These are phyloP conservation scores for Hansenula lynferdii DNA, from an alignment of 1,139 yeast species.

Conservation along the genomic window DNA sequence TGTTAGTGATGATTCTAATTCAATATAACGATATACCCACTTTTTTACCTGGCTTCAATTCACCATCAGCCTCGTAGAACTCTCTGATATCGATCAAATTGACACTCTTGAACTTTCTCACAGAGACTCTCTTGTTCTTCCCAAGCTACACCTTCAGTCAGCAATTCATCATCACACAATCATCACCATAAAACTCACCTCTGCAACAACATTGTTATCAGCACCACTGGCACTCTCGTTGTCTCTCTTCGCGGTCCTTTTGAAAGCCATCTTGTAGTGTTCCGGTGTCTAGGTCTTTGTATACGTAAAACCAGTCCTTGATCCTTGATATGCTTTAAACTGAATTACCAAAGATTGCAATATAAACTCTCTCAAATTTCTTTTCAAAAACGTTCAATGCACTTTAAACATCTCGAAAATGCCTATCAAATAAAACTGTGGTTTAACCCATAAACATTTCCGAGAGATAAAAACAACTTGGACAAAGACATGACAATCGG, in stretches of 20 bases:
- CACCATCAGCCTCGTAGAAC: slow-evolving; percentile 62
- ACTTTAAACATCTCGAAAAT: too few relatives aligned
- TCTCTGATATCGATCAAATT: slow-evolving; percentile 78
- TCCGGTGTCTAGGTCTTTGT: too few relatives aligned
- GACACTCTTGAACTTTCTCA: slow-evolving; percentile 60
- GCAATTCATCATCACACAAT: too few relatives aligned
- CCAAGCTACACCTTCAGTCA: slow-evolving; percentile 38
- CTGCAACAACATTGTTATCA: slow-evolving; percentile 4
- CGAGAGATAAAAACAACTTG: too few relatives aligned
- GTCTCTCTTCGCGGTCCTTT: neutral
- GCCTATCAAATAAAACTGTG: too few relatives aligned
- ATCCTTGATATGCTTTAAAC: too few relatives aligned
- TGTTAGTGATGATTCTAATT: neutral
- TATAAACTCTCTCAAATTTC: too few relatives aligned
- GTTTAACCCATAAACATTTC: too few relatives aligned
- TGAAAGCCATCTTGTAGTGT: slow-evolving; percentile 1
- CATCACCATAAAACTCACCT: slow-evolving; percentile 10
- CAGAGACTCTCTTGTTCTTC: slow-evolving; percentile 64
- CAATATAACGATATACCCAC: slow-evolving; percentile 25
- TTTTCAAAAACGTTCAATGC: too few relatives aligned
- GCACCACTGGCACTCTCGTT: neutral
- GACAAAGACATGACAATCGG: neutral
- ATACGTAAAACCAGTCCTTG: too few relatives aligned
- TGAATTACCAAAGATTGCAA: too few relatives aligned
- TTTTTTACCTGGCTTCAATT: slow-evolving; percentile 72